Conservation (phyloP, 1,284 basidiomycete genomes). For the Ceratobasidium sp. region DNA sequence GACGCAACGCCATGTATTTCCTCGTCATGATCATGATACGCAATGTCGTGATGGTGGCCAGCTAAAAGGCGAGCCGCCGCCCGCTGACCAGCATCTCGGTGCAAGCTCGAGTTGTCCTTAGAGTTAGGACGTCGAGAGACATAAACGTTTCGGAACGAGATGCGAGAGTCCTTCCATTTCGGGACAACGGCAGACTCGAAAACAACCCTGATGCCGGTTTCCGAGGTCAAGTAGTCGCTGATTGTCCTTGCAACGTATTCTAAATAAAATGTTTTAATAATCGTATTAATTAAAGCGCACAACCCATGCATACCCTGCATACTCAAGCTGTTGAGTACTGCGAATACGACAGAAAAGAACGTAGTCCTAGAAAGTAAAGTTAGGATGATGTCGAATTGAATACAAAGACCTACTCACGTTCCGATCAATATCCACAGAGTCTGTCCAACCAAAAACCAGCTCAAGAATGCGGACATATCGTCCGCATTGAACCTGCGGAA, state of each 20-base stretch:
- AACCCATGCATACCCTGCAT: conserved; percentile 72
- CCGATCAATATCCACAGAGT: conserved; percentile 93
- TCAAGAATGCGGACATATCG: conserved; percentile 95
- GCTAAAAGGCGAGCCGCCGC: conserved; percentile 71
- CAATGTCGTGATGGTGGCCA: conserved; percentile 70
- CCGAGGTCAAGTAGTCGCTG: conserved; percentile 91
- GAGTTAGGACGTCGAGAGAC: conserved; percentile 79
- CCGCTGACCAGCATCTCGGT: conserved; percentile 57
- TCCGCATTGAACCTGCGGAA: conserved; percentile 97
- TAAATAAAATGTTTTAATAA: conserved; percentile 50
- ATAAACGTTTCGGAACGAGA: conserved; percentile 97
- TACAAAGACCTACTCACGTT: conserved; percentile 70
- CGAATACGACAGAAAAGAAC: conserved; percentile 94
- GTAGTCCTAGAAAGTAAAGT: conserved; percentile 73
- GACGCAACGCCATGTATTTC: conserved; percentile 28
- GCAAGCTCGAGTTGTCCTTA: conserved; percentile 41
- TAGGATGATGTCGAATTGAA: conserved; percentile 44
- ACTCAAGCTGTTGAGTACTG: conserved; percentile 88
- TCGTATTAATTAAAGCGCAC: neutral
- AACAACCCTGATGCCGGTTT: conserved; percentile 93
- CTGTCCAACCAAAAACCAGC: conserved; percentile 94
- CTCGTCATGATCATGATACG: conserved; percentile 60
- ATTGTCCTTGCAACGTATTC: conserved; percentile 90
- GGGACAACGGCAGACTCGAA: conserved; percentile 99
- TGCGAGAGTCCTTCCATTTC: conserved; percentile 94